A percentile compares a stretch with the other conserved stretches of the same genome.
These are phyloP conservation scores for Sparassis latifolia DNA, from an alignment of 1,284 basidiomycete genomes.

Conservation along the genomic window DNA sequence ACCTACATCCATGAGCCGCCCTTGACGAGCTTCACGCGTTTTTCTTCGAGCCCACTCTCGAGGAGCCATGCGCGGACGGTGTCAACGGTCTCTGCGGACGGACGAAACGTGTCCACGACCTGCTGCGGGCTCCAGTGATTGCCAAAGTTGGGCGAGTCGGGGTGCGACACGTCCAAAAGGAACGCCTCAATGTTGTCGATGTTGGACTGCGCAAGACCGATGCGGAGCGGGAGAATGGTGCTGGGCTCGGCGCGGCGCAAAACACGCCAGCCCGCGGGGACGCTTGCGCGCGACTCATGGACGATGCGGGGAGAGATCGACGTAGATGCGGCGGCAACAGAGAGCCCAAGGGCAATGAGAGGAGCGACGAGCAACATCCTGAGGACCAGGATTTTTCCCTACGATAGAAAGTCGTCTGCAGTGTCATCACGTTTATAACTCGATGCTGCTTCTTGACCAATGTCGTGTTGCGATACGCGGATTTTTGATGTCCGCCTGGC, in stretches of 20 bases:
- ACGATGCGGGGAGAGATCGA: too few species aligned
- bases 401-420: too few species aligned
- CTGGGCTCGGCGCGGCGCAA: background rate
- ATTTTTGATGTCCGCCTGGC: too few species aligned
- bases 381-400: too few species aligned
- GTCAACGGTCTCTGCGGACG: constrained; percentile 33
- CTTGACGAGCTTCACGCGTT: constrained; percentile 26
- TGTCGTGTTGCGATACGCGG: too few species aligned
- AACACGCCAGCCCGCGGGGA: too few species aligned
- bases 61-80: constrained; percentile 25
- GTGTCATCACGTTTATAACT: too few species aligned
- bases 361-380: too few species aligned
- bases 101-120: constrained; percentile 34
- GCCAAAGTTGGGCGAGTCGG: constrained; percentile 33
- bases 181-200: constrained; percentile 32
- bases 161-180: constrained; percentile 38
- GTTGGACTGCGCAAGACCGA: constrained; percentile 40
- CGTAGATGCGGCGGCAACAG: too few species aligned
- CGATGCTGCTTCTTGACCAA: too few species aligned
- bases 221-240: constrained; percentile 7
- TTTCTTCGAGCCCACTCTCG: constrained; percentile 23
- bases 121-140: constrained; percentile 33
- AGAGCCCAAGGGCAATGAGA: too few species aligned
- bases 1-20: constrained; percentile 37
- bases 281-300: too few species aligned